These are phyloP conservation scores for Gracilaria caudata DNA, from an alignment of 23 red algal species.

Conservation along the genomic window DNA sequence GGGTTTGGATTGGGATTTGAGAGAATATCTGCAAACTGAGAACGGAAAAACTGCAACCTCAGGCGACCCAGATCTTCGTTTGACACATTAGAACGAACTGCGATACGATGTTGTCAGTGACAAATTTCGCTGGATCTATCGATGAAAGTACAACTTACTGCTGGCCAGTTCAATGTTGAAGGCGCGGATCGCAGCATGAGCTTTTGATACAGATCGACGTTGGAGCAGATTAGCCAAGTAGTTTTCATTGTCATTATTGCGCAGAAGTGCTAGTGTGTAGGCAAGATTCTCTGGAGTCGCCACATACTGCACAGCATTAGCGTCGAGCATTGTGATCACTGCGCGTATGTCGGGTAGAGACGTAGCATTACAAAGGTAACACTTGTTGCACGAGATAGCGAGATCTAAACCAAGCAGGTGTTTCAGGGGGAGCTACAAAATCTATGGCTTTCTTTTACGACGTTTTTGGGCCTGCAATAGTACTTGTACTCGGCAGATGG, in stretches of 20 bases:
- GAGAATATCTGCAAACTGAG: conserved; percentile 29
- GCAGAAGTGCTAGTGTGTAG: conserved; percentile 44
- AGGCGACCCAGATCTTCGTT: conserved; percentile 73
- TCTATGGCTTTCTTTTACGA: not conserved
- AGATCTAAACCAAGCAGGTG: not conserved
- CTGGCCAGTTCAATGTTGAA: conserved; percentile 67
- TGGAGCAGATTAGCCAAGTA: conserved; percentile 68
- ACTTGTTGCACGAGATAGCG: not conserved
- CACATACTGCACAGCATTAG: not conserved
- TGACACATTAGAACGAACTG: conserved; percentile 60
- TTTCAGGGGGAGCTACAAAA: not conserved
- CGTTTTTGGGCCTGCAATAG: not conserved
- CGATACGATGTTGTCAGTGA: not conserved
- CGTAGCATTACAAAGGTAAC: not conserved
- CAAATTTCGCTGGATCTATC: not conserved
- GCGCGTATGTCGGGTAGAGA: not conserved
- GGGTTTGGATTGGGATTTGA: conserved; percentile 23
- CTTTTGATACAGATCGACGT: conserved; percentile 21
- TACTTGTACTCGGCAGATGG: no score
- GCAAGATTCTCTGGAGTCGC: conserved; percentile 43
- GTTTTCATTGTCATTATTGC: conserved; percentile 72
- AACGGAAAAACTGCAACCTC: conserved; percentile 60
- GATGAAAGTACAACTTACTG: conserved; percentile 24
- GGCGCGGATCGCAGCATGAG: conserved; percentile 62
- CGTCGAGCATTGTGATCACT: not conserved